phyloP scores from a whole-genome alignment of 2,329 filamentous ascomycete genomes.

The Pseudogymnoascus sp. region DNA sequence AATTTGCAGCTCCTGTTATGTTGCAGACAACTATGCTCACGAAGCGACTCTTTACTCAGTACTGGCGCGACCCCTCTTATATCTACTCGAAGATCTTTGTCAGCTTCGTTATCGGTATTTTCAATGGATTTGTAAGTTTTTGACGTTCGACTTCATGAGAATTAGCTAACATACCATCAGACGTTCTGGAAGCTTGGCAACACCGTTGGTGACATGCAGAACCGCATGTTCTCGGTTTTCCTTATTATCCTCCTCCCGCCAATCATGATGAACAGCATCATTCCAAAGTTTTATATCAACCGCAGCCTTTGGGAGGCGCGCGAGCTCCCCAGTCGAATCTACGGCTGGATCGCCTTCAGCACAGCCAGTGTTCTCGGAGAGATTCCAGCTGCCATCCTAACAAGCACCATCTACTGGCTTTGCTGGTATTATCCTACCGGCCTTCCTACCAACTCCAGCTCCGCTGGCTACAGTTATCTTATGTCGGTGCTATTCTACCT shows the following conservation, averaged over 20 bases:
- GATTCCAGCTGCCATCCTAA: conserved; percentile 37
- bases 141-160: conserved; percentile 22
- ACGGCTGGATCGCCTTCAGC: conserved; percentile 52
- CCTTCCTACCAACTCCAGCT: conserved; percentile 21
- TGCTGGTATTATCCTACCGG: conserved; percentile 54
- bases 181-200: conserved; percentile 52
- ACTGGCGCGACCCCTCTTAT: conserved; percentile 54
- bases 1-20: conserved; percentile 62
- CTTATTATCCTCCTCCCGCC: conserved; percentile 56
- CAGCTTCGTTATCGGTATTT: conserved; percentile 46
- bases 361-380: conserved; percentile 42
- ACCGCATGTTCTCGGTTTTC: conserved; percentile 51
- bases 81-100: conserved; percentile 41
- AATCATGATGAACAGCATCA: conserved; percentile 49
- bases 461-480: conserved; percentile 44
- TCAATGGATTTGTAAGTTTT: conserved; percentile 44
- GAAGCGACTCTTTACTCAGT: conserved; percentile 49
- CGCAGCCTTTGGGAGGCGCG: conserved; percentile 50
- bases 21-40: conserved; percentile 58
- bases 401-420: conserved; percentile 37
- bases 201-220: conserved; percentile 42
- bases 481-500: conserved; percentile 53
- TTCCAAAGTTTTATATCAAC: conserved; percentile 49
- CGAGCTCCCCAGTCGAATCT: conserved; percentile 54
- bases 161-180: conserved; percentile 26